Conservation (phyloP, 1,139 yeast genomes). For the Suhomyces anneliseae region DNA sequence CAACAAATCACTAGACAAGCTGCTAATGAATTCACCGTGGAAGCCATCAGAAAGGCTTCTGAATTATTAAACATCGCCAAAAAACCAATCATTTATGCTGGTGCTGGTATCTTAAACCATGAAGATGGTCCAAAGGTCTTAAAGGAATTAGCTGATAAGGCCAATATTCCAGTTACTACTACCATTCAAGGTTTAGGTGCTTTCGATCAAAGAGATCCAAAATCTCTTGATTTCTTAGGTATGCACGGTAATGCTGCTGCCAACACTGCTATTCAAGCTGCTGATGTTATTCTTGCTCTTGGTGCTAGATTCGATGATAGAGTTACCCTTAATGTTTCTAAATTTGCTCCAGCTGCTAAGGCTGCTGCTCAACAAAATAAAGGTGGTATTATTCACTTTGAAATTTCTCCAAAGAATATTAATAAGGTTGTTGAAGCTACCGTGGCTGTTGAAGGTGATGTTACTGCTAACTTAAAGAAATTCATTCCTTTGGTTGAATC, state of each 20-base stretch:
- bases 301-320: slow-evolving; percentile 99
- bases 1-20: slow-evolving; percentile 69
- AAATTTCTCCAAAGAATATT: slow-evolving; percentile 92
- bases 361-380: slow-evolving; percentile 83
- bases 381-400: slow-evolving; percentile 97
- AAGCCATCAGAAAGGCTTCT: slow-evolving; percentile 77
- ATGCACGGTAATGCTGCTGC: slow-evolving; percentile 99
- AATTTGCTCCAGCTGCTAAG: slow-evolving; percentile 93
- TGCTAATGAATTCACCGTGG: slow-evolving; percentile 73
- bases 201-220: slow-evolving; percentile 87
- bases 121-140: slow-evolving; percentile 79
- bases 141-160: slow-evolving; percentile 85
- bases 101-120: slow-evolving; percentile 83
- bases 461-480: slow-evolving; percentile 68
- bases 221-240: slow-evolving; percentile 93
- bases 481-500: slow-evolving; percentile 69
- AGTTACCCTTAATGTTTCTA: slow-evolving; percentile 82
- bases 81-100: slow-evolving; percentile 86
- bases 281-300: slow-evolving; percentile 88
- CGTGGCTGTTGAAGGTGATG: slow-evolving; percentile 97
- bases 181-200: slow-evolving; percentile 93
- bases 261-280: slow-evolving; percentile 87
- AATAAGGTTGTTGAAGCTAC: slow-evolving; percentile 97
- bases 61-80: slow-evolving; percentile 76
- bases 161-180: slow-evolving; percentile 92